These are phyloP conservation scores for Verticillium dahliae DNA, from an alignment of 2,329 filamentous ascomycete species.

Conservation along the genomic window DNA sequence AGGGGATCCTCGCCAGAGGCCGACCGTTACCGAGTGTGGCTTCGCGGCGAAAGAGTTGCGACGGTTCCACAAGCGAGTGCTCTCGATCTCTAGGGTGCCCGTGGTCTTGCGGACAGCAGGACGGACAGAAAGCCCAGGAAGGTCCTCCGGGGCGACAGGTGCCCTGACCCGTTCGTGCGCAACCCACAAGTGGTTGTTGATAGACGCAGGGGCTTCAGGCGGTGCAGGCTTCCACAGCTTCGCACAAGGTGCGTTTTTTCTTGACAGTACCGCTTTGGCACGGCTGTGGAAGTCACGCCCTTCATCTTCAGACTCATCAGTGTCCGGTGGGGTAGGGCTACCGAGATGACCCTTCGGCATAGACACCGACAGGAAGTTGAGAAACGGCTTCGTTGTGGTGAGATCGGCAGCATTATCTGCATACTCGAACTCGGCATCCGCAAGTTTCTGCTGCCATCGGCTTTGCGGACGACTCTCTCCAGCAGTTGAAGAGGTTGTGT, in stretches of 20 bases:
- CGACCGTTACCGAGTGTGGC: conserved; percentile 9
- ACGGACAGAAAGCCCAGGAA: conserved; percentile 26
- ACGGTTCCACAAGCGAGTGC: conserved; percentile 28
- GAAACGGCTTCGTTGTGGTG: conserved; percentile 23
- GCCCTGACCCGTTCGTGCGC: background rate
- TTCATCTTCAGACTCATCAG: conserved; percentile 35
- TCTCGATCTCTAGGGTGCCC: conserved; percentile 27
- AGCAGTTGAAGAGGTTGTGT: conserved; percentile 22
- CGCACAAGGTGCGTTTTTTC: conserved; percentile 2
- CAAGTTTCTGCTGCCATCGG: conserved; percentile 37
- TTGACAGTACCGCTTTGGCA: background rate
- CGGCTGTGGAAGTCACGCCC: conserved; percentile 18
- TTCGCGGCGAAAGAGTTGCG: conserved; percentile 14
- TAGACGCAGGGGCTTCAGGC: background rate
- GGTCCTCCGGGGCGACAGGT: conserved; percentile 3
- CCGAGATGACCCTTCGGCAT: conserved; percentile 28
- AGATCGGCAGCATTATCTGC: conserved; percentile 31
- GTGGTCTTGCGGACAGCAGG: conserved; percentile 24
- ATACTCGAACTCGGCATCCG: conserved; percentile 38
- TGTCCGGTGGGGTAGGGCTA: conserved; percentile 50
- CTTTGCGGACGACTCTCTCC: conserved; percentile 23
- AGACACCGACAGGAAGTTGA: conserved; percentile 28
- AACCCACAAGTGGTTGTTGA: background rate
- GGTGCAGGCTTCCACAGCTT: conserved; percentile 6
- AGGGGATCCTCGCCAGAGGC: conserved; percentile 21